Evolutionary conservation across 805 yeast genomes (phyloP), one percentile per base, ranked within the genome.

Genomic region (Wickerhamomyces strasburgensis): DNA sequence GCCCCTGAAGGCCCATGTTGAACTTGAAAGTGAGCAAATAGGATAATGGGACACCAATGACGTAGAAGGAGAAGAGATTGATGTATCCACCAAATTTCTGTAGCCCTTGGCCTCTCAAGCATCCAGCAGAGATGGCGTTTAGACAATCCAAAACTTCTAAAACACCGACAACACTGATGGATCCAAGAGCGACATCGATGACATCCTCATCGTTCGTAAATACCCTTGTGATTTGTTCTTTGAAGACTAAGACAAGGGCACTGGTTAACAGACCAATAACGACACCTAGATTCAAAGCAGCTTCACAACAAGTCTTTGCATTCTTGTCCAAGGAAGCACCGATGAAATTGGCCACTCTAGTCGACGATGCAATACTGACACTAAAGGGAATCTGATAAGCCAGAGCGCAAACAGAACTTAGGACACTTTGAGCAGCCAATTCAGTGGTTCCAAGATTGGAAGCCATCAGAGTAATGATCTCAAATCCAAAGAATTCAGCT

Each of bases 31-130:
- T 80, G 27, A 84, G 59, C 6, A 55, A 40, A 17, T 73, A 56
- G 42, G 80, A 82, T 10, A 80, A 42, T 1, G 95, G 95, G 14
- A 85, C 62, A 8, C 93, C 95, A 35, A 86, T 56, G 5, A 72
- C 49, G 50, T 88, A 87, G 61, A 86, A 88, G 11, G 80, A 72
- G 6, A 73, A 58, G 46, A 87, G 58, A 51, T 81, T 84, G 34
- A 86, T 65, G 34, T 70, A 65, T 9, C 93, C 83, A 0, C 95
- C 96, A 29, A 84, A 67, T 31, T 74, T 70, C 57, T 87, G 95
- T 52, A 84, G 70, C 5, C 96, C 94, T 60, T 84, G 94, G 15
- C 95, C 95, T 43, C 96, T 68, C 42, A 88, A 65, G 18, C 88
- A 69, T 1, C 96, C 90, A 3, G 93, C 94, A 11, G 79, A 70